phyloP scores from a whole-genome alignment of 148 eudicot genomes.

The Amaranthus palmeri region DNA sequence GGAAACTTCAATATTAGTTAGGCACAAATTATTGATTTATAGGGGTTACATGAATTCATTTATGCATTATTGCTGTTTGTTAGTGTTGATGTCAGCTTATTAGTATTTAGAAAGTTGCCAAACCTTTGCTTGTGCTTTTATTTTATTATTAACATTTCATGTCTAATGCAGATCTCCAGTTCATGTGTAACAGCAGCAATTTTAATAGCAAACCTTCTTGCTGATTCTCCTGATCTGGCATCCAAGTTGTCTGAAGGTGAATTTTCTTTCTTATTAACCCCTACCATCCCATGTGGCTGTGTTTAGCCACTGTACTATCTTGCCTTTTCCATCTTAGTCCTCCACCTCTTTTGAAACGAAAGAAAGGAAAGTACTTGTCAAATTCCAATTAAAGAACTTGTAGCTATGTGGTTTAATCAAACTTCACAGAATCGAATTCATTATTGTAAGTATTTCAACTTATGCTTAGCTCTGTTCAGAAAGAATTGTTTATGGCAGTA shows the following conservation, averaged over 20 bases:
- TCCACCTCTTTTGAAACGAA: neutral
- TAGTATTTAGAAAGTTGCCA: neutral
- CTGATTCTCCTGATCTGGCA: conserved; percentile 59
- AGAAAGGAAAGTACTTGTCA: neutral
- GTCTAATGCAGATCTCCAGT: conserved; percentile 58
- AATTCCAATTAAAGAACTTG: neutral
- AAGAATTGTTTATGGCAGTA: too few relatives aligned
- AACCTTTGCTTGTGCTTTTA: neutral
- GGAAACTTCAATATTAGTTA: neutral
- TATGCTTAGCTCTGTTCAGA: too few relatives aligned
- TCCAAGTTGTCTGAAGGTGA: conserved; percentile 68
- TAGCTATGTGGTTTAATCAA: neutral
- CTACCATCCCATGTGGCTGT: neutral
- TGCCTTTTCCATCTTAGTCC: neutral
- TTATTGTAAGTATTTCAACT: neutral
- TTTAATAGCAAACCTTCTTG: conserved; percentile 72
- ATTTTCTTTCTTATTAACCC: neutral
- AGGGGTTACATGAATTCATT: neutral
- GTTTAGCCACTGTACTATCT: neutral
- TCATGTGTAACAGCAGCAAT: conserved; percentile 89
- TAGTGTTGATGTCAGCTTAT: neutral
- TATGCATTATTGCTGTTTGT: neutral
- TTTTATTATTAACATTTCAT: conserved; percentile 1
- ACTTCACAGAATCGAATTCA: neutral
- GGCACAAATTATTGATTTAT: neutral